Evolutionary conservation across 108 stramenopile species (phyloP), one percentile per base, ranked within the genome.

Genomic region (Cyclotella distinguenda): DNA sequence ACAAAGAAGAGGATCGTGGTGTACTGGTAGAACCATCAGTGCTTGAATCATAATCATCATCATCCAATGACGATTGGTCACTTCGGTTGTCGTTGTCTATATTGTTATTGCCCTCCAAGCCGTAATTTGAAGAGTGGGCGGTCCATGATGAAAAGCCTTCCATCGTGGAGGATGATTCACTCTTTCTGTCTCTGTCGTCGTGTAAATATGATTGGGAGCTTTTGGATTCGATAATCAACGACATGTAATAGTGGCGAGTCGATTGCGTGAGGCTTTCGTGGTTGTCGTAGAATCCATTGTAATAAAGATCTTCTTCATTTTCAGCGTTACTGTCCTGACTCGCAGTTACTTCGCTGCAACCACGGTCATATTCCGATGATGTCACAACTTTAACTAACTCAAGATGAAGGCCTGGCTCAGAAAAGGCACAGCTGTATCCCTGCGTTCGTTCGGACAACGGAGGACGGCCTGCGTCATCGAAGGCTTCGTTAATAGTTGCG

Each of bases 31-130:
- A 66, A 19, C 18, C 18, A 30, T 53, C 32, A 46, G 28, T 5
- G 51, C 43, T 32, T 26, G 32, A 59, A 46, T 33, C 22, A 60
- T 50, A 42, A 19, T 60, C 59, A 44, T 60, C 64, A 26, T 35
- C 65, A 26, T 19, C 50, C 18, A 31, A 48, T 12, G 63, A 56
- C 23, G 72, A 74, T 39, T 39, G 34, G 36, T 74, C 73, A 30
- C 73, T 74, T 35, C 73, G 27, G 33, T 74, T 74, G 39, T 74
- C 73, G 51, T 74, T 61, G 33, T 74, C 73, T 43, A 74, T 74
- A 26, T 43, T 33, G 34, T 66, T 66, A 19, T 54, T 61, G 42
- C 61, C 43, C 25, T 66, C 66, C 51, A 54, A 35, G 36, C 61
- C 25, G 28, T 55, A 27, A 38, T 38, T 38, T 6, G 38, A 44